Conservation (phyloP, 2,329 filamentous ascomycete species). For the Colletotrichum horii region DNA sequence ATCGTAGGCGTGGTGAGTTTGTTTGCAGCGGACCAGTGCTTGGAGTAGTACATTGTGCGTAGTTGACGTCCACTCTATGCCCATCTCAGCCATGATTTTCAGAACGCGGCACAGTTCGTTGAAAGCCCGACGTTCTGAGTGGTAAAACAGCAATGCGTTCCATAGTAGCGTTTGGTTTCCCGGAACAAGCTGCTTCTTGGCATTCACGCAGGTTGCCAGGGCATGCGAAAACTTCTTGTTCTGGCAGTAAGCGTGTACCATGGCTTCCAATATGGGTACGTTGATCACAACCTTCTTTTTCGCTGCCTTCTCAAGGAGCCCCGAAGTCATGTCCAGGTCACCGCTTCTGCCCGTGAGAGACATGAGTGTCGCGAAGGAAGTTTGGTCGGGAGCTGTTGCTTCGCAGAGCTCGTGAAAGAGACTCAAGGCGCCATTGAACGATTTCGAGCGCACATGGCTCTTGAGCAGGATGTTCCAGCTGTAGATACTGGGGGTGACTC, state of each 20-base stretch:
- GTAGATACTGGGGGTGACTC: conserved; percentile 58
- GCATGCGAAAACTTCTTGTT: conserved; percentile 41
- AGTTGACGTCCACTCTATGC: conserved; percentile 51
- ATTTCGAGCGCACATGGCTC: conserved; percentile 68
- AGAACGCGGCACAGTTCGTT: conserved; percentile 54
- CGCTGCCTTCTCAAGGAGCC: conserved; percentile 69
- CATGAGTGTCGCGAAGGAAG: conserved; percentile 78
- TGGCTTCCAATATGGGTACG: conserved; percentile 58
- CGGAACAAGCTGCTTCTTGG: conserved; percentile 56
- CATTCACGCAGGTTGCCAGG: conserved; percentile 48
- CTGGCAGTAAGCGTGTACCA: conserved; percentile 71
- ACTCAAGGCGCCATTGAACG: conserved; percentile 69
- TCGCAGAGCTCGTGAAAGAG: conserved; percentile 66
- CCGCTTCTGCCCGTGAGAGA: conserved; percentile 72
- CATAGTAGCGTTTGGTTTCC: conserved; percentile 68
- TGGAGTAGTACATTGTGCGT: conserved; percentile 57
- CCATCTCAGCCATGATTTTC: conserved; percentile 50
- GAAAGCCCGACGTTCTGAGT: conserved; percentile 66
- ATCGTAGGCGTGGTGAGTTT: conserved; percentile 54
- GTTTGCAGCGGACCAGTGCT: conserved; percentile 53
- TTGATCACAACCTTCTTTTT: conserved; percentile 57
- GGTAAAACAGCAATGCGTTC: conserved; percentile 77
- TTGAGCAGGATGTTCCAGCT: conserved; percentile 82
- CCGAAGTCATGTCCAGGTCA: conserved; percentile 72
- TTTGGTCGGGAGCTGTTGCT: conserved; percentile 58